A percentile compares a stretch with the other conserved stretches of the same genome.
Evolutionary conservation across 176 grass and related monocot species (phyloP).

Genomic region (Cymbopogon citratus): DNA sequence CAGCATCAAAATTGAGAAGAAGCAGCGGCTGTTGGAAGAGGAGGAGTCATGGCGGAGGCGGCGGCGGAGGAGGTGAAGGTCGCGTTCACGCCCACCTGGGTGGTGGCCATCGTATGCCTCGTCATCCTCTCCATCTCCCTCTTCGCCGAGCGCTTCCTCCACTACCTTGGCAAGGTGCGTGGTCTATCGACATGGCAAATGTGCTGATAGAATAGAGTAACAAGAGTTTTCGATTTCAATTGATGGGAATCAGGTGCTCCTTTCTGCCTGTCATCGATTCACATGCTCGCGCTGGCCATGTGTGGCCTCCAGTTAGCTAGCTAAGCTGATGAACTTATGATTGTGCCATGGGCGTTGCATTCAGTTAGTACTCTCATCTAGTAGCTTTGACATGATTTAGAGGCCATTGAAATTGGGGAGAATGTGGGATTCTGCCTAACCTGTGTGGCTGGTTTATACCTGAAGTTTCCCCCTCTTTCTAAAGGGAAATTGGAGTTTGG

Average conservation of each 20-base stretch:
- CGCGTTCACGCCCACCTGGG: slow-evolving; percentile 72
- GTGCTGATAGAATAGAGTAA: too few relatives aligned
- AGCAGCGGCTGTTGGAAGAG: background rate
- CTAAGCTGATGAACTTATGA: background rate
- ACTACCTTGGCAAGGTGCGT: slow-evolving; percentile 73
- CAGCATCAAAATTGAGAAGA: background rate
- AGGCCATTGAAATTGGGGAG: background rate
- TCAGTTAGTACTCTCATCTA: background rate
- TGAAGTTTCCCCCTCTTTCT: background rate
- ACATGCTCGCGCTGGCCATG: background rate
- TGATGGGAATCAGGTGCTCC: background rate
- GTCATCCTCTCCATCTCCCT: slow-evolving; percentile 70
- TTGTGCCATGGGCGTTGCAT: background rate
- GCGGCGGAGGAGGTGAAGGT: slow-evolving; percentile 2
- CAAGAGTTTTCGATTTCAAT: background rate
- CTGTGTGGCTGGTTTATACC: background rate
- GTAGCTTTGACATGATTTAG: background rate
- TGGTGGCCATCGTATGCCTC: slow-evolving; percentile 64
- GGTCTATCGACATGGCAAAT: background rate
- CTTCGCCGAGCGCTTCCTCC: slow-evolving; percentile 61
- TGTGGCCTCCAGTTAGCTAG: background rate
- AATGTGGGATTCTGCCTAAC: background rate
- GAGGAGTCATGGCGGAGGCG: slow-evolving; percentile 6
- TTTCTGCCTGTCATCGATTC: background rate
- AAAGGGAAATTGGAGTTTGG: background rate